Percentiles rank a stretch among this genome's conserved stretches.
phyloP scores from a whole-genome alignment of 371 early-diverging fungal genomes.

The Mucor saturninus region DNA sequence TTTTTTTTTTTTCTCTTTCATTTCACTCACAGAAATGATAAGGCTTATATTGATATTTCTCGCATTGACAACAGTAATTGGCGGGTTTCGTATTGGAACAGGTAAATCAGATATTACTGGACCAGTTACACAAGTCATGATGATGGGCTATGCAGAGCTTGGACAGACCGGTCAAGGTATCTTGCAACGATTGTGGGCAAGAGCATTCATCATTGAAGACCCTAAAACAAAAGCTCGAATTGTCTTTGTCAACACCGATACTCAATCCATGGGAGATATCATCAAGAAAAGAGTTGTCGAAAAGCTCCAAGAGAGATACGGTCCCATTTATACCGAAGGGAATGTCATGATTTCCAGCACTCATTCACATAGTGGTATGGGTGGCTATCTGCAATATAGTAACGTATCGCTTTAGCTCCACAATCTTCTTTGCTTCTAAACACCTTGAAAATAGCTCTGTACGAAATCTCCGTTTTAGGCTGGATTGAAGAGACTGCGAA shows the following conservation, averaged over 20 bases:
- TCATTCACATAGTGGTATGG: constrained; percentile 66
- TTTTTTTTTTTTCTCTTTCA: neutral
- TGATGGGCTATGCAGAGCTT: constrained; percentile 64
- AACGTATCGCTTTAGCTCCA: constrained; percentile 4
- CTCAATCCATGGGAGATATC: constrained; percentile 46
- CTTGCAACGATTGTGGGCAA: constrained; percentile 56
- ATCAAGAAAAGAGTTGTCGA: constrained; percentile 44
- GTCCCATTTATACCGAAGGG: constrained; percentile 37
- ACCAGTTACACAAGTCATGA: constrained; percentile 43
- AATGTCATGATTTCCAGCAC: constrained; percentile 71
- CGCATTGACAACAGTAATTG: neutral
- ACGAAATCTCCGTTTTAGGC: constrained; percentile 42
- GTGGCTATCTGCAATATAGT: constrained; percentile 54
- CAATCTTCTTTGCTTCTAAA: neutral
- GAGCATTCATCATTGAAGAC: constrained; percentile 55
- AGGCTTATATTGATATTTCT: neutral
- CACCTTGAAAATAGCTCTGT: constrained; percentile 28
- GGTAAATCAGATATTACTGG: constrained; percentile 57
- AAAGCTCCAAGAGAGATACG: constrained; percentile 29
- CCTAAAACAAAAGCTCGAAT: constrained; percentile 34
- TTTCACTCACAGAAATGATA: neutral
- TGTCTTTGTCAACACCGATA: constrained; percentile 63
- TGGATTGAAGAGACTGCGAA: constrained; percentile 54
- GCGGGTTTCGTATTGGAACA: constrained; percentile 36
- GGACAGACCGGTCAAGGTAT: constrained; percentile 61